Conservation (phyloP, 2,329 filamentous ascomycete genomes). For the Xylaria sp. region DNA sequence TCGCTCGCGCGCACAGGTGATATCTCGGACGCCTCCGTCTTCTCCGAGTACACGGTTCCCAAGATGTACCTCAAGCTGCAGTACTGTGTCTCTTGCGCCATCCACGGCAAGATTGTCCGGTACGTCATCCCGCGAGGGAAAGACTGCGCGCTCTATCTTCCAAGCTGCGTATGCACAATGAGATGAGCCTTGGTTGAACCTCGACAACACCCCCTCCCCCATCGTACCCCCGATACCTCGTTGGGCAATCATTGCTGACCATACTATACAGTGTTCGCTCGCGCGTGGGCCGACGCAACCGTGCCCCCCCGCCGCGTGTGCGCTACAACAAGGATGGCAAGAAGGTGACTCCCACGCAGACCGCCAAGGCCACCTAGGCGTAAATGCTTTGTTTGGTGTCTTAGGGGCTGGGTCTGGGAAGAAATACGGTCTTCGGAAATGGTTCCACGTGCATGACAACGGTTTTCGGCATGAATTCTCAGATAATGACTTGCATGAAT, state of each 20-base stretch:
- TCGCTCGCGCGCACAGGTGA: conserved; percentile 70
- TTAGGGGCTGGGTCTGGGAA: conserved; percentile 30
- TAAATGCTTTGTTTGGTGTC: conserved; percentile 35
- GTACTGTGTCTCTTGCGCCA: conserved; percentile 99
- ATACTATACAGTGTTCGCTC: conserved; percentile 80
- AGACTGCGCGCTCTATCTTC: conserved; percentile 49
- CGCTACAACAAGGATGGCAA: conserved; percentile 99
- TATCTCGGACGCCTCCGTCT: conserved; percentile 99
- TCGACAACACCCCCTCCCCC: conserved; percentile 29
- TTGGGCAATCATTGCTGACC: conserved; percentile 45
- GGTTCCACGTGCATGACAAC: conserved; percentile 35
- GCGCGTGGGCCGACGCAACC: conserved; percentile 95
- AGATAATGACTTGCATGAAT: conserved; percentile 41
- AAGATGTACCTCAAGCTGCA: conserved; percentile 99
- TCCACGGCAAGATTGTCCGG: conserved; percentile 99
- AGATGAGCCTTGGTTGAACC: conserved; percentile 64
- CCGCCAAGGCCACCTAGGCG: conserved; percentile 68
- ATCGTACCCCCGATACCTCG: conserved; percentile 28
- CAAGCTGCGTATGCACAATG: conserved; percentile 46
- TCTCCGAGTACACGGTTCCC: conserved; percentile 98
- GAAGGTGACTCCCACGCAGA: conserved; percentile 92
- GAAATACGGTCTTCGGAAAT: conserved; percentile 35
- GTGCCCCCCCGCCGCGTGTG: conserved; percentile 94
- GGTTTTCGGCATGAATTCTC: conserved; percentile 38
- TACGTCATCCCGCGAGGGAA: conserved; percentile 70